Conservation (phyloP, 371 early-diverging fungal species). For the Rhizopus delemar region DNA sequence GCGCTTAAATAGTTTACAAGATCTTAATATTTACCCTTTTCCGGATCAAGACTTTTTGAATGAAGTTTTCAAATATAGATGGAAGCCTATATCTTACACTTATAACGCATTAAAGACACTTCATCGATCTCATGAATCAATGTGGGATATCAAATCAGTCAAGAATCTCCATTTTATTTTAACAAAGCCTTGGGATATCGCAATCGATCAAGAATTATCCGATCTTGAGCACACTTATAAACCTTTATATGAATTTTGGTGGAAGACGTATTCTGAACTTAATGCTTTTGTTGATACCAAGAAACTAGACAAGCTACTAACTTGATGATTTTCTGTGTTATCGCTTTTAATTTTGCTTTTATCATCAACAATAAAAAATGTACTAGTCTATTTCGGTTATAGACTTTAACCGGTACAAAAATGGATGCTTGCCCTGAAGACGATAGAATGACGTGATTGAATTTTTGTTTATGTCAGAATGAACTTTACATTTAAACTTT, state of each 20-base stretch:
- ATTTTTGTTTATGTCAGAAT: no score
- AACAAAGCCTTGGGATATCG: slow-evolving; percentile 39
- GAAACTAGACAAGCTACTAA: background rate
- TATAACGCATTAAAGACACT: slow-evolving; percentile 61
- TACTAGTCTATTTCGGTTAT: no score
- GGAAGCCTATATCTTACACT: slow-evolving; percentile 43
- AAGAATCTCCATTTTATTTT: slow-evolving; percentile 44
- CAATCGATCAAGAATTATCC: slow-evolving; percentile 10
- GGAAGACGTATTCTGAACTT: slow-evolving; percentile 16
- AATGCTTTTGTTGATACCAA: background rate
- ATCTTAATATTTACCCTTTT: slow-evolving; percentile 43
- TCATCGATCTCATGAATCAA: slow-evolving; percentile 38
- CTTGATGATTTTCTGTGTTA: background rate
- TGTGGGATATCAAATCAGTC: slow-evolving; percentile 42
- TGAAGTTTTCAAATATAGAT: slow-evolving; percentile 40
- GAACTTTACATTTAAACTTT: no score
- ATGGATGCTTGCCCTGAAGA: no score
- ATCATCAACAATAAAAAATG: no score
- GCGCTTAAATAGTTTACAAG: slow-evolving; percentile 20
- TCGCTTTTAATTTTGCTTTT: background rate
- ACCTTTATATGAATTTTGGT: slow-evolving; percentile 37
- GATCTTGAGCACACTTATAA: slow-evolving; percentile 23
- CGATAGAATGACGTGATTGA: no score
- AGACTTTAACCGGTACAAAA: no score
- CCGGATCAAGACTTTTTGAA: slow-evolving; percentile 63